Conservation (phyloP, 495 filamentous ascomycete genomes). For the Achaetomiella virescens region DNA sequence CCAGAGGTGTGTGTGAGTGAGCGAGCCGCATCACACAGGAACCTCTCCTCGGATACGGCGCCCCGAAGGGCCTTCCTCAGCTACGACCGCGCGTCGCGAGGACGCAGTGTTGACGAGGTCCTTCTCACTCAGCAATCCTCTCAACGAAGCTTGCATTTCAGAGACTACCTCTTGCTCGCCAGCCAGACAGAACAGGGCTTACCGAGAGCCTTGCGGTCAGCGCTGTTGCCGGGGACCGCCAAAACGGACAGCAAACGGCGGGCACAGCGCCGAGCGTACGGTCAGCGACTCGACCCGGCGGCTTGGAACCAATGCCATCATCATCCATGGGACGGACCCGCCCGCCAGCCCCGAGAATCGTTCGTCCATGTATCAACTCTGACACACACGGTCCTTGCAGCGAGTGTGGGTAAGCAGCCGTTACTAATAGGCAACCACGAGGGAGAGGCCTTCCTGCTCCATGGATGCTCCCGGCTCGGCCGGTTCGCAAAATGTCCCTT, state of each 20-base stretch:
- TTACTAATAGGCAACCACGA: too few species aligned
- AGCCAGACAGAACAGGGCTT: not conserved
- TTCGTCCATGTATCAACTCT: not conserved
- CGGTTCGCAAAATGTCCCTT: not conserved
- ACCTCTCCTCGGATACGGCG: not conserved
- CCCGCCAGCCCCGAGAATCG: not conserved
- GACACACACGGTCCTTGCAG: conserved; percentile 1
- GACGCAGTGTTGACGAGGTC: too few species aligned
- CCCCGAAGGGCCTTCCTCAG: too few species aligned
- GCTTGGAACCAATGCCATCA: conserved; percentile 15
- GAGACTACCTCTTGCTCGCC: not conserved
- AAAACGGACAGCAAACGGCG: not conserved
- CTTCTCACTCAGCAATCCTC: conserved; percentile 1
- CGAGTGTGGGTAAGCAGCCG: not conserved
- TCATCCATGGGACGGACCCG: not conserved
- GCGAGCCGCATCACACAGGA: not conserved
- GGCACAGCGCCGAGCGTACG: too few species aligned
- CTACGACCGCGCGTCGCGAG: too few species aligned
- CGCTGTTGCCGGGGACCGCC: not conserved
- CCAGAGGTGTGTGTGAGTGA: not conserved
- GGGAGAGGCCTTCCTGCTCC: not conserved
- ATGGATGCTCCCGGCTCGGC: not conserved
- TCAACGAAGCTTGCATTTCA: not conserved
- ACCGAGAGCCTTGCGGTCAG: not conserved
- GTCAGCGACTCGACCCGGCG: conserved; percentile 8